A percentile compares a stretch with the other conserved stretches of the same genome.
Evolutionary conservation across 1,284 basidiomycete genomes (phyloP).

Genomic region (Leccinum holopus): DNA sequence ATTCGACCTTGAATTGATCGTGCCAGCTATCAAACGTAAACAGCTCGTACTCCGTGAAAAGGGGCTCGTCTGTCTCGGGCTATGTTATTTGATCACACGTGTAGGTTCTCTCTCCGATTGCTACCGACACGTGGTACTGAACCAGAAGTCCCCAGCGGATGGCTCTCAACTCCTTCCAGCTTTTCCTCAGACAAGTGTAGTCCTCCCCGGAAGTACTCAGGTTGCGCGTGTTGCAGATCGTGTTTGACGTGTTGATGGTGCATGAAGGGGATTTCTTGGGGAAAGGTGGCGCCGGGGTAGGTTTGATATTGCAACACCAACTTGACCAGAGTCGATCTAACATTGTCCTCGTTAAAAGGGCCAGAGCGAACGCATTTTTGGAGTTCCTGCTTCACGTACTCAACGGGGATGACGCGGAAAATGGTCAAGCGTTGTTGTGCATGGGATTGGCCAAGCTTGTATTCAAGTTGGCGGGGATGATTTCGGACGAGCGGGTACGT

Average conservation of each 20-base stretch:
- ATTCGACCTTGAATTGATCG: constrained; percentile 92
- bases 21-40: constrained; percentile 88
- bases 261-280: constrained; percentile 80
- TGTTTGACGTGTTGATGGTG: constrained; percentile 91
- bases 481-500: constrained; percentile 70
- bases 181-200: constrained; percentile 87
- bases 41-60: constrained; percentile 83
- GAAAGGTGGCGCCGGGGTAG: constrained; percentile 52
- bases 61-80: constrained; percentile 81
- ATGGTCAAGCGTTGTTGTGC: constrained; percentile 77
- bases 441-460: constrained; percentile 90
- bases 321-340: neutral
- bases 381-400: constrained; percentile 78
- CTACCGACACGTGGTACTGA: neutral
- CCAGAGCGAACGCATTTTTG: constrained; percentile 67
- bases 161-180: constrained; percentile 87
- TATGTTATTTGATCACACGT: constrained; percentile 90
- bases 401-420: constrained; percentile 72
- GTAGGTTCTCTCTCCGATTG: constrained; percentile 34
- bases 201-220: constrained; percentile 77
- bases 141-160: constrained; percentile 58
- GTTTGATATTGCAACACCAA: neutral
- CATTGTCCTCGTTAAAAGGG: neutral
- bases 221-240: constrained; percentile 78
- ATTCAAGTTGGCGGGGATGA: constrained; percentile 66